Evolutionary conservation across 2,329 filamentous ascomycete species (phyloP).

Genomic region (Fusarium citri): DNA sequence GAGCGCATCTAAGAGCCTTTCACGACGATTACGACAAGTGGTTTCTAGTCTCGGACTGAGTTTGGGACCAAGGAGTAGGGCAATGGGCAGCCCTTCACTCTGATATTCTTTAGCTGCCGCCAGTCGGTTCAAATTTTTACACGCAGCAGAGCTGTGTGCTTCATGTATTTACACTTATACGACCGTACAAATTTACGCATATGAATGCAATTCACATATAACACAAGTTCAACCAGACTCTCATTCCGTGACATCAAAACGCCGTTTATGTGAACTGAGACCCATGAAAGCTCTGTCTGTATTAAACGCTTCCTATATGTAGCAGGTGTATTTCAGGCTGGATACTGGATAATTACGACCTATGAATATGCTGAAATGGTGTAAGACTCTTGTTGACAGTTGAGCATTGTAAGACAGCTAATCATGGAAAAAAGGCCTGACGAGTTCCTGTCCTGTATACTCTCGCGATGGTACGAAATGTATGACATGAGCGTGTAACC

Average conservation of each 20-base stretch:
- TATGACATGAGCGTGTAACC: neutral
- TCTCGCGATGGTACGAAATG: neutral
- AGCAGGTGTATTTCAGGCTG: neutral
- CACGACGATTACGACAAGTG: neutral
- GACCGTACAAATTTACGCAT: constrained; percentile 17
- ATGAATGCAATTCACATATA: neutral
- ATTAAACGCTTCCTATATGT: neutral
- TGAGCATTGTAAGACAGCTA: neutral
- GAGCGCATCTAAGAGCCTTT: constrained; percentile 17
- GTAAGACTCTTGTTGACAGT: neutral
- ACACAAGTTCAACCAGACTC: neutral
- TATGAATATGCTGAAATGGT: neutral
- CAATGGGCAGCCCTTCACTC: constrained; percentile 4
- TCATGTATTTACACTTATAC: constrained; percentile 30
- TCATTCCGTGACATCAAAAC: neutral
- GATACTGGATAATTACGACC: neutral
- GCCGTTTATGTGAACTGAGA: neutral
- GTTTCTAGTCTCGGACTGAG: constrained; percentile 8
- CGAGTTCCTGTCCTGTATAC: neutral
- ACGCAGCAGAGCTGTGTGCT: constrained; percentile 29
- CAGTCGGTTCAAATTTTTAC: constrained; percentile 22
- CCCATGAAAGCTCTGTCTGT: neutral
- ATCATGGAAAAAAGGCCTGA: neutral
- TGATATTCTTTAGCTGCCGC: constrained; percentile 22
- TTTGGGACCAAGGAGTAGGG: constrained; percentile 3